Evolutionary conservation across 768 basidiomycete genomes (phyloP).

Genomic region (Suillus occidentalis): DNA sequence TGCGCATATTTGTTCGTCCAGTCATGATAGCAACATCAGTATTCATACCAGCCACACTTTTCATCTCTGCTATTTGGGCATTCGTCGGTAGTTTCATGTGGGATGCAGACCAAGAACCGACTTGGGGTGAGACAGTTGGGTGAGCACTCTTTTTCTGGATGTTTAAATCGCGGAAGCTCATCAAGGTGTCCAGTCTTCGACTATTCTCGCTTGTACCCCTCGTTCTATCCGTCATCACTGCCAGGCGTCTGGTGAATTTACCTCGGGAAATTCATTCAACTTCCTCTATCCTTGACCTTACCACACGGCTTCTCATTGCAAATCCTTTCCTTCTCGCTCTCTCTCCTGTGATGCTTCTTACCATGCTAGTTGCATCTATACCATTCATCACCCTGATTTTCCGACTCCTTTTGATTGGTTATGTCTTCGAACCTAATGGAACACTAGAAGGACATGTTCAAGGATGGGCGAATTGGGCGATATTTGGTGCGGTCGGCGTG

Average conservation of each 20-base stretch:
- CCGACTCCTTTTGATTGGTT: slow-evolving; percentile 72
- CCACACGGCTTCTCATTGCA: slow-evolving; percentile 66
- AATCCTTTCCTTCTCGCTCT: slow-evolving; percentile 77
- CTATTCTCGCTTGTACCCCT: slow-evolving; percentile 79
- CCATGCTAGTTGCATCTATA: slow-evolving; percentile 65
- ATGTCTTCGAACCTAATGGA: slow-evolving; percentile 44
- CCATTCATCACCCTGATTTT: slow-evolving; percentile 80
- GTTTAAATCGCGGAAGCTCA: slow-evolving; percentile 15
- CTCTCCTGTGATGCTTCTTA: slow-evolving; percentile 71
- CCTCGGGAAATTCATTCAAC: slow-evolving; percentile 68
- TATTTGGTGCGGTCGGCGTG: slow-evolving; percentile 46
- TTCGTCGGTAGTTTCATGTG: slow-evolving; percentile 79
- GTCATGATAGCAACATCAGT: slow-evolving; percentile 78
- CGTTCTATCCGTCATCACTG: slow-evolving; percentile 65
- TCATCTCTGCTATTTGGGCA: slow-evolving; percentile 77
- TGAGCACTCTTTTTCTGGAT: slow-evolving; percentile 36
- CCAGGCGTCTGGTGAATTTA: slow-evolving; percentile 69
- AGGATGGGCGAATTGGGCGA: slow-evolving; percentile 78
- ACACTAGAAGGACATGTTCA: slow-evolving; percentile 50
- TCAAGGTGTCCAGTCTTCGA: slow-evolving; percentile 51
- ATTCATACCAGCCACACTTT: slow-evolving; percentile 71
- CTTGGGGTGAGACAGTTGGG: slow-evolving; percentile 85
- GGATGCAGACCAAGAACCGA: slow-evolving; percentile 53
- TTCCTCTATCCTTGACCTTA: slow-evolving; percentile 55
- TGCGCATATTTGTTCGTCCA: slow-evolving; percentile 81